phyloP scores from a whole-genome alignment of 768 basidiomycete genomes.

The Russula dissimulans region DNA sequence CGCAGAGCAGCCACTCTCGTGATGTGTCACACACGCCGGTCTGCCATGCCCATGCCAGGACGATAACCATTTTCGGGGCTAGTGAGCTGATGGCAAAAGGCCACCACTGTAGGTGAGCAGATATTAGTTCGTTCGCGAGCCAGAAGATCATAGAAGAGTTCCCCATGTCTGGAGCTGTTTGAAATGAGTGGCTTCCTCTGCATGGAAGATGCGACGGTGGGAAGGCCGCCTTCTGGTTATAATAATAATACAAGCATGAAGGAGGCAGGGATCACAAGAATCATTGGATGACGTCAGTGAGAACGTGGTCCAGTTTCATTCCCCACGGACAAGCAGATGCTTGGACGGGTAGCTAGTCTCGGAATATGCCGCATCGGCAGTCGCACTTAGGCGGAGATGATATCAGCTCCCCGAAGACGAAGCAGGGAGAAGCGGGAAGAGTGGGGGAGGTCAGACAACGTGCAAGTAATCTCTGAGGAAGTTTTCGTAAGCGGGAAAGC shows the following conservation, averaged over 20 bases:
- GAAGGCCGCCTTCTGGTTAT: neutral
- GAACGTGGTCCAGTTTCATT: conserved; percentile 9
- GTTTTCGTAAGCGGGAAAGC: conserved; percentile 1
- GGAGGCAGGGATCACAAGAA: neutral
- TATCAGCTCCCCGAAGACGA: conserved; percentile 13
- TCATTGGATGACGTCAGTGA: conserved; percentile 11
- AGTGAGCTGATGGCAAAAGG: neutral
- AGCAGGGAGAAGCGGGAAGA: neutral
- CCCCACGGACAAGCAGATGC: neutral
- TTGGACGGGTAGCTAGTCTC: neutral
- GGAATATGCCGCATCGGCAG: conserved; percentile 7
- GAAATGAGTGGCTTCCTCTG: neutral
- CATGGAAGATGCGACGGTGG: neutral
- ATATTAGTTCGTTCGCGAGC: too few species aligned
- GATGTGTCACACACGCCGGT: neutral
- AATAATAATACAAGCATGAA: neutral
- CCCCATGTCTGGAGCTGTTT: neutral
- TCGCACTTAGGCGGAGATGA: conserved; percentile 16
- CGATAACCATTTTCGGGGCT: neutral
- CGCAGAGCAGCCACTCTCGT: neutral
- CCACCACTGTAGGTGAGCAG: too few species aligned
- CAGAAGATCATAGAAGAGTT: neutral
- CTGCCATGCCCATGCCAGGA: neutral
- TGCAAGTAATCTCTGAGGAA: conserved; percentile 13
- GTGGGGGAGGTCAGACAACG: conserved; percentile 8